These are phyloP conservation scores for Sclerotinia borealis DNA, from an alignment of 2,329 filamentous ascomycete genomes.

Conservation along the genomic window DNA sequence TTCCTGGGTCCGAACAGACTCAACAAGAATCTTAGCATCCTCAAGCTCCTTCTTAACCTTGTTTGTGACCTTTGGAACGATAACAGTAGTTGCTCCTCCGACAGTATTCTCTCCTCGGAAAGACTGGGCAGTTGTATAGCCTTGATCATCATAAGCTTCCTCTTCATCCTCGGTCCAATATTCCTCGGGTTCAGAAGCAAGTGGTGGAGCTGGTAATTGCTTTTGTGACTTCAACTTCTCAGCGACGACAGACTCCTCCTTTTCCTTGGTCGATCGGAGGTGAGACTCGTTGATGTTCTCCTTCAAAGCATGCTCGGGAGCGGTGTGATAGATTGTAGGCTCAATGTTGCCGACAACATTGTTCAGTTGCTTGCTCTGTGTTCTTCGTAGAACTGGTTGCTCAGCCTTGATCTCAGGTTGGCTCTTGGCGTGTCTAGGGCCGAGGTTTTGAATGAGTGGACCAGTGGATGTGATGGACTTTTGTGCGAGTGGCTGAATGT, in stretches of 20 bases:
- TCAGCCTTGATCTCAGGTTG: constrained; percentile 28
- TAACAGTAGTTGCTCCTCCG: constrained; percentile 53
- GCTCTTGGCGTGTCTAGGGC: constrained; percentile 28
- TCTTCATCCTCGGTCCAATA: constrained; percentile 72
- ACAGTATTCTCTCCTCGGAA: constrained; percentile 70
- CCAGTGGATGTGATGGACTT: constrained; percentile 26
- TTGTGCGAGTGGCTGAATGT: constrained; percentile 19
- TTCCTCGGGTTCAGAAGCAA: constrained; percentile 53
- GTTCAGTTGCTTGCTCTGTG: constrained; percentile 21
- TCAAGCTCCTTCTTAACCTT: constrained; percentile 69
- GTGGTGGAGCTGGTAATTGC: constrained; percentile 21
- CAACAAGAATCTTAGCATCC: constrained; percentile 39
- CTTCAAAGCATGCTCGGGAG: neutral
- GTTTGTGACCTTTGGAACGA: constrained; percentile 66
- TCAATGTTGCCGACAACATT: neutral
- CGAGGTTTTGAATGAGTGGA: constrained; percentile 28
- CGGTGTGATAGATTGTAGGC: neutral
- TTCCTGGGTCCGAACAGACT: constrained; percentile 46
- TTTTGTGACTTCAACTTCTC: constrained; percentile 3
- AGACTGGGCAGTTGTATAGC: constrained; percentile 70
- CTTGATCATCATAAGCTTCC: constrained; percentile 58
- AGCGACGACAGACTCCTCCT: constrained; percentile 3
- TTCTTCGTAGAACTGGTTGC: constrained; percentile 22
- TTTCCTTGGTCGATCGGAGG: constrained; percentile 6
- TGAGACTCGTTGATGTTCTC: constrained; percentile 12